These are phyloP conservation scores for Letharia columbiana DNA, from an alignment of 495 filamentous ascomycete genomes.

Conservation along the genomic window DNA sequence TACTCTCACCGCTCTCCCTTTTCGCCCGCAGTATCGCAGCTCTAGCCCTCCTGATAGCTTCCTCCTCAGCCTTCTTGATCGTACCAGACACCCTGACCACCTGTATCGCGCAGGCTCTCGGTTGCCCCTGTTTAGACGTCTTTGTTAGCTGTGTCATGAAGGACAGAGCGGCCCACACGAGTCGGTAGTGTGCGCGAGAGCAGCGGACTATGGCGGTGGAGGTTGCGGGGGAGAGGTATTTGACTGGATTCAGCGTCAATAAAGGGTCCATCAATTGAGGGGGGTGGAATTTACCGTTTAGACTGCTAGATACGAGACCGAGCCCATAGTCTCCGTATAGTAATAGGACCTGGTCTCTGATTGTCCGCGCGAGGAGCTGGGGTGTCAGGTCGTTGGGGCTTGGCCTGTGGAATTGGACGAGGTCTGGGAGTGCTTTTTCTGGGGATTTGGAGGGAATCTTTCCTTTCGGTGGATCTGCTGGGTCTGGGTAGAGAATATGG, in stretches of 20 bases:
- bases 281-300: slow-evolving; percentile 48
- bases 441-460: slow-evolving; percentile 18
- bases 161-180: slow-evolving; percentile 83
- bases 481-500: slow-evolving; percentile 77
- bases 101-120: slow-evolving; percentile 59
- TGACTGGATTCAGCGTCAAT: slow-evolving; percentile 47
- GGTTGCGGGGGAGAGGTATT: slow-evolving; percentile 86
- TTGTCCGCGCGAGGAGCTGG: slow-evolving; percentile 52
- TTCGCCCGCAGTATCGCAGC: slow-evolving; percentile 57
- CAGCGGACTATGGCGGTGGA: slow-evolving; percentile 85
- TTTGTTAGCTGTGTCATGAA: slow-evolving; percentile 66
- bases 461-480: slow-evolving; percentile 31
- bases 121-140: slow-evolving; percentile 30
- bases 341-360: slow-evolving; percentile 57
- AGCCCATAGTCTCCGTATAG: slow-evolving; percentile 90
- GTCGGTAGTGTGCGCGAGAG: slow-evolving; percentile 65
- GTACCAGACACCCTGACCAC: slow-evolving; percentile 93
- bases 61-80: slow-evolving; percentile 84
- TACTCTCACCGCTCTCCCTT: slow-evolving; percentile 30
- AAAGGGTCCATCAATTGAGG: slow-evolving; percentile 16
- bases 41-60: slow-evolving; percentile 68
- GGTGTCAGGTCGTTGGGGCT: slow-evolving; percentile 58
- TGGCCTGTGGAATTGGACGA: slow-evolving; percentile 64
- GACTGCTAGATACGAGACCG: slow-evolving; percentile 52
- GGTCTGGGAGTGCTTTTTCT: slow-evolving; percentile 20